phyloP scores from a whole-genome alignment of 345 rosid genomes.

The sweet orange (Citrus sinensis) region DVS_A1.0 CM039161.1:1565001-1565500 shows the following conservation, averaged over 20 bases:
- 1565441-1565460: not conserved
- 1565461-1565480: not conserved
- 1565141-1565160: not conserved
- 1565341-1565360: not conserved
- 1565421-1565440: not conserved
- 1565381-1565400: not conserved
- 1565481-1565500: not conserved
- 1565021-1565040: conserved; percentile 83
- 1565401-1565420: not conserved
- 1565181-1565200: conserved; percentile 12
- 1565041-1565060: conserved; percentile 86
- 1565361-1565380: not conserved
- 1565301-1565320: too few species aligned
- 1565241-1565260: not conserved
- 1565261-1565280: not conserved
- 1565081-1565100: not conserved
- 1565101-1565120: not conserved
- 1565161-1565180: not conserved
- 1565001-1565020: conserved; percentile 91
- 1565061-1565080: conserved; percentile 67
- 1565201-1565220: not conserved
- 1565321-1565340: not conserved
- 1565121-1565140: conserved; percentile 19
- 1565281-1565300: not conserved
- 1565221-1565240: conserved; percentile 11